Base-by-base conservation (phyloP, 2,329 filamentous ascomycete species). In the Fusarium stilboides region DNA sequence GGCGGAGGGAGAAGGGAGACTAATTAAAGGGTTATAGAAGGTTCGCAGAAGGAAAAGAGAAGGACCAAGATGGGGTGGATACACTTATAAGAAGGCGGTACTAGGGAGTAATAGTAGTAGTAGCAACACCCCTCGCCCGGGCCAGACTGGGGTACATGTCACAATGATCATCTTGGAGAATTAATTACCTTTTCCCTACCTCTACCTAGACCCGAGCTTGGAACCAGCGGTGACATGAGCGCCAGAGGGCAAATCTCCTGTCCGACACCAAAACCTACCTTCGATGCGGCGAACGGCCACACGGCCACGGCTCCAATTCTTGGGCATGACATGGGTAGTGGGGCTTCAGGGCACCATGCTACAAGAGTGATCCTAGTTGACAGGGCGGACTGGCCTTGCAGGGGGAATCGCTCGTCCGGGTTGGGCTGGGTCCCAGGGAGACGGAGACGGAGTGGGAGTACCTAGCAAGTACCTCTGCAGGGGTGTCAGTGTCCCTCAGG, bases 171-270 rank as follows among this genome's bases (percentile, higher is more conserved):
- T 72, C 69, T 74, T 71, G 65, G 67, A 71, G 62, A 70, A 72
- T 70, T 69, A 68, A 65, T 70, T 61, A 44, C 67, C 14, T 42
- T 42, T 42, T 22, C 40, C 40, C 55, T 57, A 56, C 57, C 55
- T 73, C 55, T 57, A 56, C 57, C 55, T 73, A 74, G 75, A 69
- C 69, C 73, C 70, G 66, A 76, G 73, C 72, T 77, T 76, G 70
- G 69, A 74, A 76, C 73, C 72, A 73, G 77, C 77, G 76, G 76
- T 78, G 76, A 76, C 77, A 76, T 77, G 74, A 76, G 74, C 61
- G 65, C 66, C 53, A 72, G 67, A 65, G 66, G 67, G 68, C 70
- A 73, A 73, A 71, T 74, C 73, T 76, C 73, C 73, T 75, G 72
- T 69, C 69, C 69, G 64, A 70, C 69, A 64, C 65, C 53, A 73